Conservation (phyloP, 2,329 filamentous ascomycete species). For the Colletotrichum horii region DNA sequence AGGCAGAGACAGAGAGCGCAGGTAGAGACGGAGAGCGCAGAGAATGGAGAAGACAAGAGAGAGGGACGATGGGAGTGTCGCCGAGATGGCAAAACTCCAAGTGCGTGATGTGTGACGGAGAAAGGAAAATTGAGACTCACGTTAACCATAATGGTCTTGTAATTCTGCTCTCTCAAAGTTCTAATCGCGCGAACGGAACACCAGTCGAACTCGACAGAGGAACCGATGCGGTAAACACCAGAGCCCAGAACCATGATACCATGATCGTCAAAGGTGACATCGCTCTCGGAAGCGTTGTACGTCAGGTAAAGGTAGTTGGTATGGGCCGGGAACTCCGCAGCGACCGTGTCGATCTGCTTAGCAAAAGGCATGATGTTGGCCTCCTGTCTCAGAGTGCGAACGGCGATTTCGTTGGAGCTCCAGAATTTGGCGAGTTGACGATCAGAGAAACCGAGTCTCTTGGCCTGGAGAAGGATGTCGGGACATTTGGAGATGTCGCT, state of each 20-base stretch:
- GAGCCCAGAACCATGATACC: slow-evolving; percentile 97
- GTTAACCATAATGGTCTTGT: slow-evolving; percentile 97
- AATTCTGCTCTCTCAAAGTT: slow-evolving; percentile 80
- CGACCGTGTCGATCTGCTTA: slow-evolving; percentile 98
- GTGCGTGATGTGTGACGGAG: background rate
- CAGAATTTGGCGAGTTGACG: slow-evolving; percentile 92
- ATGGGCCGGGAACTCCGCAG: slow-evolving; percentile 90
- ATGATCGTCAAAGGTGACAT: slow-evolving; percentile 84
- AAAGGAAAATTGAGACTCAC: background rate
- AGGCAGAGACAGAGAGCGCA: no score
- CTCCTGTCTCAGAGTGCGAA: slow-evolving; percentile 84
- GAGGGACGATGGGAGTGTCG: background rate
- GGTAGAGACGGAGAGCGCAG: background rate
- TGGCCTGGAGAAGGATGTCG: slow-evolving; percentile 78
- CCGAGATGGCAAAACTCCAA: background rate
- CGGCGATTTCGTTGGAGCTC: slow-evolving; percentile 91
- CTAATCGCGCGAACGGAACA: slow-evolving; percentile 94
- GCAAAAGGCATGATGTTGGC: slow-evolving; percentile 86
- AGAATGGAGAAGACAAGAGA: background rate
- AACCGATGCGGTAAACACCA: slow-evolving; percentile 96
- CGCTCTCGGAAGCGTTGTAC: slow-evolving; percentile 89
- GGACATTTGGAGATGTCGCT: slow-evolving; percentile 69
- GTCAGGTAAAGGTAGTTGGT: slow-evolving; percentile 98
- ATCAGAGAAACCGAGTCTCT: slow-evolving; percentile 94
- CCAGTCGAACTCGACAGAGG: slow-evolving; percentile 99